phyloP scores from a whole-genome alignment of 1,284 basidiomycete species.

The Retiboletus fuscus region DNA sequence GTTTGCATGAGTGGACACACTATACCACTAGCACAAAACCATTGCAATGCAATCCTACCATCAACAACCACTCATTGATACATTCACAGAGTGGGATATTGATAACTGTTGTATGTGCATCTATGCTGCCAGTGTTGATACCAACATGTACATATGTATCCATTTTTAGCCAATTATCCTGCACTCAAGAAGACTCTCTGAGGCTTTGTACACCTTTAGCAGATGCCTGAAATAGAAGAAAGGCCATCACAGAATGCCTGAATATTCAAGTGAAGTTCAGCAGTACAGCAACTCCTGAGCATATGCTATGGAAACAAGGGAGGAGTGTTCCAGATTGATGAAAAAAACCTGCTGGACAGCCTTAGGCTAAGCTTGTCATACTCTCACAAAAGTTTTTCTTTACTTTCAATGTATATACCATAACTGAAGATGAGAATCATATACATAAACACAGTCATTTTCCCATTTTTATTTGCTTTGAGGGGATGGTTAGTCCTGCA shows the following conservation, averaged over 20 bases:
- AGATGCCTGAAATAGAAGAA: neutral
- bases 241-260: constrained; percentile 9
- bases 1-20: constrained; percentile 23
- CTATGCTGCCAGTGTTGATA: constrained; percentile 24
- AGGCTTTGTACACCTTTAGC: constrained; percentile 13
- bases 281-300: neutral
- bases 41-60: constrained; percentile 31
- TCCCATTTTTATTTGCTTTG: too few species aligned
- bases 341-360: neutral
- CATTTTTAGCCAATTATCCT: constrained; percentile 7
- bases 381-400: neutral
- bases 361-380: neutral
- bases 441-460: too few species aligned
- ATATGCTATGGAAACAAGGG: constrained; percentile 26
- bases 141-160: neutral
- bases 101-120: constrained; percentile 19
- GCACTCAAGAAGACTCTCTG: neutral
- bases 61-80: constrained; percentile 22
- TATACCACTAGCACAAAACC: constrained; percentile 30
- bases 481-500: too few species aligned
- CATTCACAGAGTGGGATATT: neutral
- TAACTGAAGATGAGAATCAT: too few species aligned
- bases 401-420: too few species aligned
- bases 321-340: too few species aligned
- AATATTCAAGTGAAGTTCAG: constrained; percentile 13